phyloP scores from a whole-genome alignment of 2,329 filamentous ascomycete genomes.

The Endocalyx cinctus region DNA sequence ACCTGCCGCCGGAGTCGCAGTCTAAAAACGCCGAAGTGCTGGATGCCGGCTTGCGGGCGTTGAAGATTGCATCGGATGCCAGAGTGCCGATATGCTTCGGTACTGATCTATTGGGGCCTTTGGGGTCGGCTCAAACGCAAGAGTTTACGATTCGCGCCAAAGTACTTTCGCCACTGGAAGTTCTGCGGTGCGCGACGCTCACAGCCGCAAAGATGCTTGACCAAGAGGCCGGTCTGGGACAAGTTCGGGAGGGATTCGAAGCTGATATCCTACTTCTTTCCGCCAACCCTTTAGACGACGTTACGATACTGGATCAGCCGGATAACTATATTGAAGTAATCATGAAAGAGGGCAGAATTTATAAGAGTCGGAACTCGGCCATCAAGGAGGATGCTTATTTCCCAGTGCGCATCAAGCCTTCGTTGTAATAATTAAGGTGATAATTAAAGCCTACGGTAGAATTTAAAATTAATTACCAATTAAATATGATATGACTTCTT shows the following conservation, averaged over 20 bases:
- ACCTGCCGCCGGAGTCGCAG: slow-evolving; percentile 31
- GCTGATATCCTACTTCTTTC: slow-evolving; percentile 47
- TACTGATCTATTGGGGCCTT: slow-evolving; percentile 45
- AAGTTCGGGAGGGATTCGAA: slow-evolving; percentile 39
- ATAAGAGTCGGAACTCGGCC: not conserved
- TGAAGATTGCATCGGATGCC: slow-evolving; percentile 32
- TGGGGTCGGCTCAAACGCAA: slow-evolving; percentile 38
- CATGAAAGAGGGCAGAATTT: slow-evolving; percentile 47
- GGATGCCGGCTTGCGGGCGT: slow-evolving; percentile 1
- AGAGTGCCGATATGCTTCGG: slow-evolving; percentile 49
- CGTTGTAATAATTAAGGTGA: too few relatives aligned
- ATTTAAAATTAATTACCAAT: too few relatives aligned
- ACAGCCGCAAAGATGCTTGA: slow-evolving; percentile 42
- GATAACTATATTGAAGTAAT: slow-evolving; percentile 42
- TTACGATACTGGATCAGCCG: slow-evolving; percentile 40
- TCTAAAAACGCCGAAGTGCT: slow-evolving; percentile 8
- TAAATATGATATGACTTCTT: too few relatives aligned
- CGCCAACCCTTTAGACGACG: slow-evolving; percentile 45
- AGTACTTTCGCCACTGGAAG: slow-evolving; percentile 26
- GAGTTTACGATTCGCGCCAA: slow-evolving; percentile 41
- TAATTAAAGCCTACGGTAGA: too few relatives aligned
- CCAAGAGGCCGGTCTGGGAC: slow-evolving; percentile 39
- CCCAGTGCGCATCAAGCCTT: not conserved
- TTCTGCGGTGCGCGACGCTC: slow-evolving; percentile 21
- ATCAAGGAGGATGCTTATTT: not conserved